These are phyloP conservation scores for Lactifluus echinatus DNA, from an alignment of 768 basidiomycete genomes.

Conservation along the genomic window DNA sequence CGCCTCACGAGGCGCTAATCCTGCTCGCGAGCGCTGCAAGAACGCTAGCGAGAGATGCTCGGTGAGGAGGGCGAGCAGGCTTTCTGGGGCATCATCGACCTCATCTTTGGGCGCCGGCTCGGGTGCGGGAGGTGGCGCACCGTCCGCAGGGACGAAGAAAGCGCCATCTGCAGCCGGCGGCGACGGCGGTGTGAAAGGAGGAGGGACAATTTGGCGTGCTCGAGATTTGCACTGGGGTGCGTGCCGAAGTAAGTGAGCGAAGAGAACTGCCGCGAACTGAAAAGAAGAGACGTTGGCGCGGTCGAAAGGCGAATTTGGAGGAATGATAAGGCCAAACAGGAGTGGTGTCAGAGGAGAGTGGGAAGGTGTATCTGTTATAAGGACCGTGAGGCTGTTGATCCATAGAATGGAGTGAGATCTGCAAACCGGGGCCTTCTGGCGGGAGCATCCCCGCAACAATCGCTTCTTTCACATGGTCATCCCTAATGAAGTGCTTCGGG, in stretches of 20 bases:
- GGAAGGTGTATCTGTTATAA: conserved; percentile 25
- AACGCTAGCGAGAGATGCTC: conserved; percentile 88
- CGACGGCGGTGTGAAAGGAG: conserved; percentile 22
- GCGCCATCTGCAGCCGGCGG: conserved; percentile 30
- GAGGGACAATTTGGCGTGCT: conserved; percentile 57
- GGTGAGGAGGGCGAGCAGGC: conserved; percentile 73
- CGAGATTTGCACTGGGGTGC: conserved; percentile 55
- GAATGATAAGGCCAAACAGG: conserved; percentile 54
- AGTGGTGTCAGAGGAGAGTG: conserved; percentile 53
- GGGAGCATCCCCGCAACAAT: conserved; percentile 69
- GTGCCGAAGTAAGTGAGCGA: conserved; percentile 67
- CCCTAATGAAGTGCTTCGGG: conserved; percentile 62
- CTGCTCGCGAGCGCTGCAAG: conserved; percentile 60
- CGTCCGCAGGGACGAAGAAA: conserved; percentile 76
- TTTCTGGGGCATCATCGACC: conserved; percentile 60
- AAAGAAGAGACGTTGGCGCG: conserved; percentile 50
- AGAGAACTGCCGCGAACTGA: conserved; percentile 69
- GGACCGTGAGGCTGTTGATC: conserved; percentile 20
- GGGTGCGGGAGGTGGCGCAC: conserved; percentile 28
- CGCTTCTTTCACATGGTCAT: conserved; percentile 59
- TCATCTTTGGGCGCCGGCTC: conserved; percentile 28
- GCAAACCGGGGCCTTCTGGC: conserved; percentile 34
- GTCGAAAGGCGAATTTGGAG: conserved; percentile 55
- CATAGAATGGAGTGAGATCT: conserved; percentile 24
- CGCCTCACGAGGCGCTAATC: conserved; percentile 60